A percentile compares a stretch with the other conserved stretches of the same genome.
These are phyloP conservation scores for Trichoderma orchidacearum DNA, from an alignment of 495 filamentous ascomycete species.

Conservation along the genomic window DNA sequence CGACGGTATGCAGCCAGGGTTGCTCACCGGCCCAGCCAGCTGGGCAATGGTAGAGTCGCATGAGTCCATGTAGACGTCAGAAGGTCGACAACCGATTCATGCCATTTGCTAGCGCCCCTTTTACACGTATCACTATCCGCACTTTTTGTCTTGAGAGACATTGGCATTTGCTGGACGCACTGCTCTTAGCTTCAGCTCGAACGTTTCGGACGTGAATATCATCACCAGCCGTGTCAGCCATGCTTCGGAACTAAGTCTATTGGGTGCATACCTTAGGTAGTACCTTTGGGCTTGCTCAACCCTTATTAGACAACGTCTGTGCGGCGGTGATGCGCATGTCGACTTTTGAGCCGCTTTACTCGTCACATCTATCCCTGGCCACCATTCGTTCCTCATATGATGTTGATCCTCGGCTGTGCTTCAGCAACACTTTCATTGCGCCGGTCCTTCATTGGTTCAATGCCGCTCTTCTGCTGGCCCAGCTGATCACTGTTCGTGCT, in stretches of 20 bases:
- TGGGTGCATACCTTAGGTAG: no score
- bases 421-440: not conserved
- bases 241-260: no score
- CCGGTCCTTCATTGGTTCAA: not conserved
- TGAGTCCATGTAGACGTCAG: not conserved
- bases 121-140: not conserved
- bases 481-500: not conserved
- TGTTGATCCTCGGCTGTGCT: not conserved
- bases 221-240: not conserved
- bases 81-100: not conserved
- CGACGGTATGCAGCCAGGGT: not conserved
- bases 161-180: not conserved
- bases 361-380: not conserved
- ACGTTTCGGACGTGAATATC: not conserved
- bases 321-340: not conserved
- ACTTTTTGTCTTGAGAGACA: not conserved
- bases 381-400: not conserved
- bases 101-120: not conserved
- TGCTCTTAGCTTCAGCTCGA: not conserved
- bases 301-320: not conserved
- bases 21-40: not conserved
- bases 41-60: no score
- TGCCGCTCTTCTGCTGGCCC: not conserved
- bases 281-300: not conserved
- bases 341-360: not conserved